These are phyloP conservation scores for Aspergillus persii DNA, from an alignment of 2,329 filamentous ascomycete genomes.

Conservation along the genomic window DNA sequence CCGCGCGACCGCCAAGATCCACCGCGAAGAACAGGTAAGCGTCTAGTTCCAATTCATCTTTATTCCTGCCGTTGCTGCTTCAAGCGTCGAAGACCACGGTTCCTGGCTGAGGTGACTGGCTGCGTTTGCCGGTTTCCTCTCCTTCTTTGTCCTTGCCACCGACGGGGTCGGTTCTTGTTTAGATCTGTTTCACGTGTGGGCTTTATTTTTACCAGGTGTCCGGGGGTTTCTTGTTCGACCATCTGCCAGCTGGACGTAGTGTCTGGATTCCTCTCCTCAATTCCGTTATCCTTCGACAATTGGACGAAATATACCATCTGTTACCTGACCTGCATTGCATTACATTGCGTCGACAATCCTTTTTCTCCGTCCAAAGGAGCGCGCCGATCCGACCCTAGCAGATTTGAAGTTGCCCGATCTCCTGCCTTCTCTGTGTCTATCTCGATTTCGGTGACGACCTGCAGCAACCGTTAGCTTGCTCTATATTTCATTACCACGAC, in stretches of 20 bases:
- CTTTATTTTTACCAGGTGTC: not conserved
- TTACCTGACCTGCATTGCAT: not conserved
- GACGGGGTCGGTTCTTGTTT: not conserved
- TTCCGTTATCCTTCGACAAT: not conserved
- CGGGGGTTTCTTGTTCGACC: not conserved
- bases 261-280: not conserved
- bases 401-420: not conserved
- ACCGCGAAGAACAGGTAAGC: slow-evolving; percentile 10
- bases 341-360: slow-evolving; percentile 51
- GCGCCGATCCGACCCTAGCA: not conserved
- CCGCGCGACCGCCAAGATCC: slow-evolving; percentile 6
- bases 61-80: not conserved
- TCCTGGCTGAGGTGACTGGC: not conserved
- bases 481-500: not conserved
- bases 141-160: not conserved
- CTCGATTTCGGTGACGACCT: not conserved
- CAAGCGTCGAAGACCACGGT: not conserved
- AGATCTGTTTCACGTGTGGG: not conserved
- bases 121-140: not conserved
- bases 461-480: not conserved
- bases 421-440: not conserved
- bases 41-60: not conserved
- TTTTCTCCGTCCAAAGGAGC: not conserved
- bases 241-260: not conserved
- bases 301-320: not conserved